Conservation (phyloP, 306 rosid species). For the Vigna hirtella region DNA sequence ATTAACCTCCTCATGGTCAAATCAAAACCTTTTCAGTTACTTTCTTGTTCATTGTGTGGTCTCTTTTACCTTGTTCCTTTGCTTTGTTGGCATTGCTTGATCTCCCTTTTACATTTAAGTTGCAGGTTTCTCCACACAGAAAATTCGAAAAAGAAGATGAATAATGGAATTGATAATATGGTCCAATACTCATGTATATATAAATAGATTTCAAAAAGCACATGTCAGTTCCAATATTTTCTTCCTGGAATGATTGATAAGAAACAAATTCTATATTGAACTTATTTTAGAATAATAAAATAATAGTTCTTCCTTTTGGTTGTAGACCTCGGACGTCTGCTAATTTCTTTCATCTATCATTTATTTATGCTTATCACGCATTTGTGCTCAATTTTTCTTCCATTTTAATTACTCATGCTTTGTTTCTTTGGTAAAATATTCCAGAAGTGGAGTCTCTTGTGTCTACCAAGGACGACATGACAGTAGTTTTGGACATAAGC, state of each 20-base stretch:
- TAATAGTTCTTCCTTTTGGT: neutral
- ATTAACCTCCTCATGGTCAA: neutral
- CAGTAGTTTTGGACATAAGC: neutral
- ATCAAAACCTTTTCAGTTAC: neutral
- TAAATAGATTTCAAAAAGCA: slow-evolving; percentile 1
- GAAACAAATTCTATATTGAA: neutral
- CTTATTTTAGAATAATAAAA: too few species aligned
- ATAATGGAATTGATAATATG: neutral
- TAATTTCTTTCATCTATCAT: neutral
- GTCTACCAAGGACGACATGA: neutral
- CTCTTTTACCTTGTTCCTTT: neutral
- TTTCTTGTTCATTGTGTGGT: slow-evolving; percentile 5
- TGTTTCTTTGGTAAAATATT: neutral
- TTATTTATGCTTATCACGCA: neutral
- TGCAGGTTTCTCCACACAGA: neutral
- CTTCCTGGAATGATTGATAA: neutral
- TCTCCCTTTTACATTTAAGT: neutral
- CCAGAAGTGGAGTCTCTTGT: neutral
- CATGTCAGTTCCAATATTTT: neutral
- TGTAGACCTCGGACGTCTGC: neutral
- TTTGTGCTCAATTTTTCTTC: neutral
- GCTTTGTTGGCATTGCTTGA: neutral
- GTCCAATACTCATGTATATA: neutral
- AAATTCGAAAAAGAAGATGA: neutral
- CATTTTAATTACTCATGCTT: neutral